Conservation (phyloP, 2,329 filamentous ascomycete species). For the Podosphaera leucotricha region DNA sequence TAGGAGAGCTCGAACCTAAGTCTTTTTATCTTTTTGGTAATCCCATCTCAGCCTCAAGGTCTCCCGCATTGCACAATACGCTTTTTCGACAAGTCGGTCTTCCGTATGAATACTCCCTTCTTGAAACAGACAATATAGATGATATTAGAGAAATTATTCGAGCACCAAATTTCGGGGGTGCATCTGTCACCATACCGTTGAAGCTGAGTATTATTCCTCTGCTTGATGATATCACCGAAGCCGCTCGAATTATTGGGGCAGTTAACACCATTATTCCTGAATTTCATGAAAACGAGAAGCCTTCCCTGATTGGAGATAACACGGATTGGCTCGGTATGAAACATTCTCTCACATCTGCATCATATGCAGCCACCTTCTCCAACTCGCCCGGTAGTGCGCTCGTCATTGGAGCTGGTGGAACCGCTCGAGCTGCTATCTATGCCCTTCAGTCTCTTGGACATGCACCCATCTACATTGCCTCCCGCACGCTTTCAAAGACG, state of each 20-base stretch:
- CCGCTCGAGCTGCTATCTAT: constrained; percentile 74
- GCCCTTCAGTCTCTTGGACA: constrained; percentile 67
- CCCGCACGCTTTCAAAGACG: constrained; percentile 48
- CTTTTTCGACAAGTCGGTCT: constrained; percentile 57
- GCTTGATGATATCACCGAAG: constrained; percentile 56
- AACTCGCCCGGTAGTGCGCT: constrained; percentile 31
- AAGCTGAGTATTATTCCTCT: constrained; percentile 71
- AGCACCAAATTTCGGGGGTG: constrained; percentile 60
- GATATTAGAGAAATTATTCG: constrained; percentile 43
- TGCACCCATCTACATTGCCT: constrained; percentile 67
- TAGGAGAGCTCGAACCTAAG: constrained; percentile 54
- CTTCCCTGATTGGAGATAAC: constrained; percentile 58
- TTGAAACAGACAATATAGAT: constrained; percentile 46
- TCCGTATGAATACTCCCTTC: constrained; percentile 55
- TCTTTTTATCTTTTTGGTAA: constrained; percentile 75
- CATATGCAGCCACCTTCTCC: constrained; percentile 3
- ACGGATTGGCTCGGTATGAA: constrained; percentile 93
- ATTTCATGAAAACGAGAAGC: constrained; percentile 14
- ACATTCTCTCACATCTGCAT: constrained; percentile 31
- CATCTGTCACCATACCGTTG: constrained; percentile 84
- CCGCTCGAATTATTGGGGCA: constrained; percentile 66
- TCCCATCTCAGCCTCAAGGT: constrained; percentile 61
- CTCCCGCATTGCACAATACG: constrained; percentile 71
- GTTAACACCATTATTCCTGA: constrained; percentile 77
- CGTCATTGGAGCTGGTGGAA: constrained; percentile 79